A percentile compares a stretch with the other conserved stretches of the same genome.
Conservation (phyloP, 2,329 filamentous ascomycete genomes). For the Gaeumannomyces tritici region DNA sequence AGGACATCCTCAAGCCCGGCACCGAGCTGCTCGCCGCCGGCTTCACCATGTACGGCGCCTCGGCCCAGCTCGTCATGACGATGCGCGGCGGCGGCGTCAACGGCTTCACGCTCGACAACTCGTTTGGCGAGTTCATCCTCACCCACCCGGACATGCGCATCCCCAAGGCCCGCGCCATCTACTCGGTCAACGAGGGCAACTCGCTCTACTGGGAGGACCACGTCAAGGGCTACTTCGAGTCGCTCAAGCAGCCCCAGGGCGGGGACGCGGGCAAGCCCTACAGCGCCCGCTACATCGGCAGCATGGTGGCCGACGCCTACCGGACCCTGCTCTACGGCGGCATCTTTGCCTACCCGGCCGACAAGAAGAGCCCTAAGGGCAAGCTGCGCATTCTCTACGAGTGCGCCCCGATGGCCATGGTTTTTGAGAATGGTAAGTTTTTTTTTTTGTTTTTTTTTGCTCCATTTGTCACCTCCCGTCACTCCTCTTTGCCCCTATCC, state of each 20-base stretch:
- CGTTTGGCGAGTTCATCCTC: slow-evolving; percentile 96
- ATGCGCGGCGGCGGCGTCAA: slow-evolving; percentile 91
- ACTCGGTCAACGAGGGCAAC: slow-evolving; percentile 98
- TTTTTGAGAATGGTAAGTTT: slow-evolving; percentile 88
- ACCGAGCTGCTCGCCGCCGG: slow-evolving; percentile 87
- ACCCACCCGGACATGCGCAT: slow-evolving; percentile 92
- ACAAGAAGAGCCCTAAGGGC: slow-evolving; percentile 97
- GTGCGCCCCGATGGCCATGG: slow-evolving; percentile 97
- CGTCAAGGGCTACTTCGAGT: slow-evolving; percentile 81
- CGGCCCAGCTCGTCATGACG: slow-evolving; percentile 90
- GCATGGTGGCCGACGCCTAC: slow-evolving; percentile 98
- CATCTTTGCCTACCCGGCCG: slow-evolving; percentile 94
- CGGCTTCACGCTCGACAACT: slow-evolving; percentile 95
- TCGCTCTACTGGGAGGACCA: slow-evolving; percentile 89
- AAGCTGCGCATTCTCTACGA: slow-evolving; percentile 97
- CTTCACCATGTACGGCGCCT: slow-evolving; percentile 99
- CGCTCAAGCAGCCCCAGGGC: slow-evolving; percentile 66
- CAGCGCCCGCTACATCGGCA: slow-evolving; percentile 88
- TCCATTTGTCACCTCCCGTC: not conserved
- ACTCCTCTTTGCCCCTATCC: not conserved
- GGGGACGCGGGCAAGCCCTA: slow-evolving; percentile 67
- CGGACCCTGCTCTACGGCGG: slow-evolving; percentile 91
- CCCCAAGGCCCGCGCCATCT: slow-evolving; percentile 73
- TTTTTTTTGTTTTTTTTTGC: not conserved
- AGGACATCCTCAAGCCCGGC: slow-evolving; percentile 82